Conservation (phyloP, 148 eudicot species). For the Arctostaphylos glauca region DNA sequence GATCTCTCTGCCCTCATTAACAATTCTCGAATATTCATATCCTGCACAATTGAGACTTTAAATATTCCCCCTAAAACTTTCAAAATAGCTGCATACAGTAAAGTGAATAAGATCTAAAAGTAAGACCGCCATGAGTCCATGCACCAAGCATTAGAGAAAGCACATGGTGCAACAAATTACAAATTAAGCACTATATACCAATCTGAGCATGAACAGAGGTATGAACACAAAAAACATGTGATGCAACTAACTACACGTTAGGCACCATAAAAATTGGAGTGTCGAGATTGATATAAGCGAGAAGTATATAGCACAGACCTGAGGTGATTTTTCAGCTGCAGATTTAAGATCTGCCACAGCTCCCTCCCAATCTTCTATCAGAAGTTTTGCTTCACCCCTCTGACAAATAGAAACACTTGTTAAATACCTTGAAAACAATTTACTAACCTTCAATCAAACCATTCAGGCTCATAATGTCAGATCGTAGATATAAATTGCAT, state of each 20-base stretch:
- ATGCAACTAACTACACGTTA: slow-evolving; percentile 7
- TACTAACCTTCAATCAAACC: slow-evolving; percentile 6
- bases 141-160: neutral
- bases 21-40: slow-evolving; percentile 66
- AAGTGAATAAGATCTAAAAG: neutral
- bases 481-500: slow-evolving; percentile 30
- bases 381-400: slow-evolving; percentile 94
- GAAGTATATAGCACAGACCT: slow-evolving; percentile 43
- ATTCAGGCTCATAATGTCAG: neutral
- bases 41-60: slow-evolving; percentile 42
- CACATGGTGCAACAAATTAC: neutral
- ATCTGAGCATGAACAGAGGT: neutral
- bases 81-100: neutral
- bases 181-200: neutral
- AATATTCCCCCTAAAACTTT: slow-evolving; percentile 1
- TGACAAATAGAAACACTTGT: slow-evolving; percentile 27
- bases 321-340: slow-evolving; percentile 91
- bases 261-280: neutral
- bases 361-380: slow-evolving; percentile 89
- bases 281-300: neutral
- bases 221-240: neutral
- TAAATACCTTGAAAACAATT: neutral
- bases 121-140: neutral
- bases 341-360: slow-evolving; percentile 84
- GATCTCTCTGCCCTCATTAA: slow-evolving; percentile 79